Evolutionary conservation across 805 yeast species (phyloP).

Genomic region (Kuraishia capsulata): DNA sequence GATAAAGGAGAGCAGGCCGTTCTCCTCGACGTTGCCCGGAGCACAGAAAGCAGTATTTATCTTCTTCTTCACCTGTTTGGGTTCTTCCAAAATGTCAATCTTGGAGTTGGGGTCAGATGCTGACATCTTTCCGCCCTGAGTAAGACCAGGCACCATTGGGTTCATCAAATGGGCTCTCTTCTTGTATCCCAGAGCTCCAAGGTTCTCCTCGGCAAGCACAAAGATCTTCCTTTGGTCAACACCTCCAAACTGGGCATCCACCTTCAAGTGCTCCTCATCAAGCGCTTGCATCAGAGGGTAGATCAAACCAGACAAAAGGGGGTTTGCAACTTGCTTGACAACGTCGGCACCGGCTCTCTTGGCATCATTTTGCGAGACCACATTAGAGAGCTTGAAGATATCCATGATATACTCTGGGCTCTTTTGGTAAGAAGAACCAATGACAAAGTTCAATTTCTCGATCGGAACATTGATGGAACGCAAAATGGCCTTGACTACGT

Average conservation of each 20-base stretch:
- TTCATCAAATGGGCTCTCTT: constrained; percentile 98
- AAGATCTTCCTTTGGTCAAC: constrained; percentile 98
- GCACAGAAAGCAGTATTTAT: constrained; percentile 89
- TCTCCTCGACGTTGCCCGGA: constrained; percentile 86
- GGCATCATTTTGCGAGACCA: constrained; percentile 90
- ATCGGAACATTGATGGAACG: constrained; percentile 85
- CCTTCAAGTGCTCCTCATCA: constrained; percentile 84
- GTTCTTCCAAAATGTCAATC: constrained; percentile 86
- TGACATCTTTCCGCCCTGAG: constrained; percentile 98
- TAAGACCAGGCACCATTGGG: constrained; percentile 96
- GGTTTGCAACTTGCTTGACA: constrained; percentile 94
- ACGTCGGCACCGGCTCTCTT: constrained; percentile 99
- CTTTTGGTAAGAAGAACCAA: constrained; percentile 88
- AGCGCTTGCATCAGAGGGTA: constrained; percentile 99
- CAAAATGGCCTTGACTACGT: constrained; percentile 75
- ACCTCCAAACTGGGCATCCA: constrained; percentile 97
- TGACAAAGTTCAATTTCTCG: constrained; percentile 73
- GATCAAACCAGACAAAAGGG: constrained; percentile 84
- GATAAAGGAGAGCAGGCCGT: constrained; percentile 82
- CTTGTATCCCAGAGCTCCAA: constrained; percentile 81
- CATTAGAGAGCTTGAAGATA: constrained; percentile 74
- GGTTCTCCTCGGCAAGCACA: constrained; percentile 91
- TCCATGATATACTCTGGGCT: constrained; percentile 78
- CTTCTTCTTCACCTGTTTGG: constrained; percentile 83
- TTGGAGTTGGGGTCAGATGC: constrained; percentile 98